phyloP scores from a whole-genome alignment of 768 basidiomycete genomes.

The Lactarius vividus region DNA sequence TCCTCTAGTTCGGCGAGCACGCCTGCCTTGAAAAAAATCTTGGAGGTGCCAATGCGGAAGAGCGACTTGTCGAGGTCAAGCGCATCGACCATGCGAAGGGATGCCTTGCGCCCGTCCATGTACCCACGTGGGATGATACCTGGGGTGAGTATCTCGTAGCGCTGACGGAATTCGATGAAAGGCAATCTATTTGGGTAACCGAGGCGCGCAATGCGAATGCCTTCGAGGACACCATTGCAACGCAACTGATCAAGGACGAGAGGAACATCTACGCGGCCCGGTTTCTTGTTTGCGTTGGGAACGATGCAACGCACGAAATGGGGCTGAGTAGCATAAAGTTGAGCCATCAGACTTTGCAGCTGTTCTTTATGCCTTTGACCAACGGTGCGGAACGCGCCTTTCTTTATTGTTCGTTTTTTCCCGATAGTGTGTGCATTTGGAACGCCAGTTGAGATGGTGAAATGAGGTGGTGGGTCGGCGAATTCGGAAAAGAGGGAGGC shows the following conservation, averaged over 20 bases:
- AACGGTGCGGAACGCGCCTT: conserved; percentile 95
- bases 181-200: conserved; percentile 97
- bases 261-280: conserved; percentile 88
- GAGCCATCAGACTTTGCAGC: conserved; percentile 84
- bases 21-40: conserved; percentile 99
- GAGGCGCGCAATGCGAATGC: conserved; percentile 94
- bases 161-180: conserved; percentile 95
- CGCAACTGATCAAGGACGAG: conserved; percentile 94
- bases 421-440: conserved; percentile 44
- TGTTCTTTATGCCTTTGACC: conserved; percentile 96
- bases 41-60: conserved; percentile 92
- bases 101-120: conserved; percentile 97
- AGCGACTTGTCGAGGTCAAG: conserved; percentile 82
- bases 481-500: conserved; percentile 84
- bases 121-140: conserved; percentile 92
- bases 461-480: conserved; percentile 43
- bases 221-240: conserved; percentile 98
- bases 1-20: conserved; percentile 96
- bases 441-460: conserved; percentile 39
- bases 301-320: conserved; percentile 99
- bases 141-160: conserved; percentile 94
- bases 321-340: conserved; percentile 90
- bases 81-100: conserved; percentile 83
- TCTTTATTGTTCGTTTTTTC: conserved; percentile 81
- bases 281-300: conserved; percentile 88